Evolutionary conservation across 2,329 filamentous ascomycete genomes (phyloP), one percentile per base, ranked within the genome.

Genomic region (Aspergillus flavus): DNA sequence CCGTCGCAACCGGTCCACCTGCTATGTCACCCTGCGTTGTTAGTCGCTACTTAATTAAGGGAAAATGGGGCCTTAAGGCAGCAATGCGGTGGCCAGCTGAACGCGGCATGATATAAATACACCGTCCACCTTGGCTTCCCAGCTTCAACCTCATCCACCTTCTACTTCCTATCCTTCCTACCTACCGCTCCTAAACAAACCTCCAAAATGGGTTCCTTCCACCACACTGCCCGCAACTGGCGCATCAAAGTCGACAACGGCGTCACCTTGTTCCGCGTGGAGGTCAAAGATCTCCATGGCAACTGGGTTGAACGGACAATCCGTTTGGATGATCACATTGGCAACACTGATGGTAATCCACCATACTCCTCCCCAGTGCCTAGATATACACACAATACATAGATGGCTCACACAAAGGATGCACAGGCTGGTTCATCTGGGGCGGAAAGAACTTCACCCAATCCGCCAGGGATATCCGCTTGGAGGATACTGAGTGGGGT

Each of bases 341-440:
- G 67, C 1, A 69, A 69, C 34, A 63, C 57, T 0, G 66, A 69
- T 34, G 67, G 67, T 69, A 57, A 30, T 28, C 23, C 14, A 14
- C 52, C 12, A 6, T 19, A 11, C 54, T 39, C 11, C 6, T n/a
- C 52, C 30, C 28, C 10, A 9, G 9, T 36, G 30, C 23, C 30
- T 54, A 1, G 10, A 36, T 21, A 19, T 14, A 54, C 32, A 28
- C 6, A 26, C 32, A 19, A 2, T 34, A 23, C 32, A 30, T 7
- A 16, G 43, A 16, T 52, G 14, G 5, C 52, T 54, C 34, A 39
- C 10, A 3, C 28, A 21, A 9, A 19, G 46, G 43, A 61, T 28
- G 34, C n/a, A 23, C 21, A 70, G 68, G 68, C 23, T 68, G 65
- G 63, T 70, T 70, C 64, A 59, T 68, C 62, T 70, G 68, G 68